Evolutionary conservation across 2,329 filamentous ascomycete genomes (phyloP), one percentile per base, ranked within the genome.

Genomic region (Sarocladiaceae sp.): DNA sequence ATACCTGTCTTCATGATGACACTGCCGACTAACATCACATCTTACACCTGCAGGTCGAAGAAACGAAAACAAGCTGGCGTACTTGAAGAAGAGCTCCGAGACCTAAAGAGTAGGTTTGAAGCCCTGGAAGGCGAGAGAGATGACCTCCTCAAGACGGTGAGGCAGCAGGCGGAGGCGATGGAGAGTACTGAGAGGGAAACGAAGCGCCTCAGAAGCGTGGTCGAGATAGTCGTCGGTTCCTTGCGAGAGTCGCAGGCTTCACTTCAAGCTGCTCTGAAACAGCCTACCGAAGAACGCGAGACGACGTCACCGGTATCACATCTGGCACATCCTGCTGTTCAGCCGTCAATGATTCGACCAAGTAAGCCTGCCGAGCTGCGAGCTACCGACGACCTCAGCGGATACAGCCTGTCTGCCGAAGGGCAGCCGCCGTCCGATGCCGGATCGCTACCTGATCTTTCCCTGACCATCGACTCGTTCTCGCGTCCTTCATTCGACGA

Each of bases 1-100:
- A 19, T 10, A 19, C 33, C 21, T 19, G 4, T 35, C 18, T 16
- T 15, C 31, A 10, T 15, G n/a, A n/a, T n/a, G n/a, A n/a, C n/a
- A n/a, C 16, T 15, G 31, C 6, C 16, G 11, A 6, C 15, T 33
- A 9, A 15, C n/a, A 15, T 33, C 31, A 15, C 31, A 33, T 33
- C 7, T 16, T 9, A 6, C 16, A 15, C 6, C 13, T 33, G 6
- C 24, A 41, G 37, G 12, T 41, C 37, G n/a, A 41, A 41, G 23
- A 41, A 41, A 24, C 26, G 37, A 13, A 41, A 41, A 24, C 24
- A 16, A 4, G 15, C 37, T 19, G 37, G 37, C 24, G 37, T 27
- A 13, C 24, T 41, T 4, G 37, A 41, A 19, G 37, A 41, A 29
- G 37, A 41, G 15, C 15, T 41, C 23, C 37, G 21, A 7, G 6